These are phyloP conservation scores for Fusarium pseudocircinatum DNA, from an alignment of 2,329 filamentous ascomycete genomes.

Conservation along the genomic window DNA sequence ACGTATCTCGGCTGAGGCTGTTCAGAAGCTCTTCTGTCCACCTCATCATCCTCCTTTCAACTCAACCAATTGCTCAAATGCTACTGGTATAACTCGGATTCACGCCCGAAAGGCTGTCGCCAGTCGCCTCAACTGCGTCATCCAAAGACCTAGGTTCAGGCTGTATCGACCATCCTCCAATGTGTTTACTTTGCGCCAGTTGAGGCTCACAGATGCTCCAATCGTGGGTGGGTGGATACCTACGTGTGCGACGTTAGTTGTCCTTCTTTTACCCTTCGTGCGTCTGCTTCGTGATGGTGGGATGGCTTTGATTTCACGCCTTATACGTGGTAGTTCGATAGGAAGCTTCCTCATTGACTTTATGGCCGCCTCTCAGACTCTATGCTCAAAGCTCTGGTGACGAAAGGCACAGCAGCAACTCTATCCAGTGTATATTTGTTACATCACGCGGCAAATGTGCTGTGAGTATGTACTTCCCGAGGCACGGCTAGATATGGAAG, in stretches of 20 bases:
- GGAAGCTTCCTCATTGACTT: background rate
- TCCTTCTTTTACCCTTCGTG: constrained; percentile 36
- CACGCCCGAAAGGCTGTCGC: constrained; percentile 8
- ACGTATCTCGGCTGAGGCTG: background rate
- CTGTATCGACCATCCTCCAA: background rate
- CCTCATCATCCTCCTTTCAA: constrained; percentile 8
- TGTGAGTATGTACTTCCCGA: constrained; percentile 23
- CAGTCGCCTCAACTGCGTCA: constrained; percentile 30
- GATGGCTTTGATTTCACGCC: constrained; percentile 14
- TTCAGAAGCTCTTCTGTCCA: background rate
- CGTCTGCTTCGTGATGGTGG: constrained; percentile 39
- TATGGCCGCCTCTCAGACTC: background rate
- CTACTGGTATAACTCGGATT: background rate
- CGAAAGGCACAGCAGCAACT: constrained; percentile 18
- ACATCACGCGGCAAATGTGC: constrained; percentile 31
- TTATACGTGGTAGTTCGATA: constrained; percentile 4
- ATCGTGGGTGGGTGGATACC: constrained; percentile 22
- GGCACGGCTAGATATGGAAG: constrained; percentile 16
- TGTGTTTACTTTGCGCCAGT: constrained; percentile 17
- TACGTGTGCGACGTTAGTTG: constrained; percentile 25
- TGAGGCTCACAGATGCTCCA: constrained; percentile 34
- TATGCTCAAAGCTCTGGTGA: background rate
- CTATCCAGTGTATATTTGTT: constrained; percentile 2
- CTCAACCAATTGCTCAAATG: constrained; percentile 7
- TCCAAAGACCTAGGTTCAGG: background rate